Percentiles rank a stretch among this genome's conserved stretches.
Evolutionary conservation across 2,329 filamentous ascomycete species (phyloP).

Genomic region (Mariannaea sp.): DNA sequence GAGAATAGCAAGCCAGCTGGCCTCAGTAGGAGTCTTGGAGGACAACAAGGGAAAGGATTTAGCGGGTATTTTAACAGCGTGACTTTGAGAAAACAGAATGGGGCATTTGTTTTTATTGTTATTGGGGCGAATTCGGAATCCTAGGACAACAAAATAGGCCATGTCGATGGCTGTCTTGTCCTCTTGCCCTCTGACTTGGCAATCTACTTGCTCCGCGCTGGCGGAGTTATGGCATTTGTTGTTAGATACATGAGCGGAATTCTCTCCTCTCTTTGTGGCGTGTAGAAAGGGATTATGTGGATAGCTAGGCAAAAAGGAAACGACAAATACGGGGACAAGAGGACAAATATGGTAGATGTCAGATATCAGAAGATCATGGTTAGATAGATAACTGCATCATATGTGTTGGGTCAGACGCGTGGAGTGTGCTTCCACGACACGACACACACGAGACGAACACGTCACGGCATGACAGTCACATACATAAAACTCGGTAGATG

Average conservation of each 20-base stretch:
- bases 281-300: neutral
- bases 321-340: too few relatives aligned
- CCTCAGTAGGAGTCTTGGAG: constrained; percentile 1
- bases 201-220: neutral
- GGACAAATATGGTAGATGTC: constrained; percentile 1
- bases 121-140: neutral
- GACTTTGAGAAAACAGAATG: neutral
- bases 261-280: constrained; percentile 4
- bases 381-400: neutral
- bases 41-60: neutral
- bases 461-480: too few relatives aligned
- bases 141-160: neutral
- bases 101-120: too few relatives aligned
- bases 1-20: constrained; percentile 3
- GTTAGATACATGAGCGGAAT: constrained; percentile 3
- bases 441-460: too few relatives aligned
- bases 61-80: constrained; percentile 4
- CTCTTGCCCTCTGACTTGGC: neutral
- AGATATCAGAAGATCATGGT: constrained; percentile 2
- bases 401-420: too few relatives aligned
- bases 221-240: constrained; percentile 2
- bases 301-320: constrained; percentile 1
- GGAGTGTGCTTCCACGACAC: neutral
- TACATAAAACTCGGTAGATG: too few relatives aligned
- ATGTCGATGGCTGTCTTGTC: neutral